Evolutionary conservation across 148 eudicot genomes (phyloP), one percentile per base, ranked within the genome.

Genomic region (Silene conica): DNA sequence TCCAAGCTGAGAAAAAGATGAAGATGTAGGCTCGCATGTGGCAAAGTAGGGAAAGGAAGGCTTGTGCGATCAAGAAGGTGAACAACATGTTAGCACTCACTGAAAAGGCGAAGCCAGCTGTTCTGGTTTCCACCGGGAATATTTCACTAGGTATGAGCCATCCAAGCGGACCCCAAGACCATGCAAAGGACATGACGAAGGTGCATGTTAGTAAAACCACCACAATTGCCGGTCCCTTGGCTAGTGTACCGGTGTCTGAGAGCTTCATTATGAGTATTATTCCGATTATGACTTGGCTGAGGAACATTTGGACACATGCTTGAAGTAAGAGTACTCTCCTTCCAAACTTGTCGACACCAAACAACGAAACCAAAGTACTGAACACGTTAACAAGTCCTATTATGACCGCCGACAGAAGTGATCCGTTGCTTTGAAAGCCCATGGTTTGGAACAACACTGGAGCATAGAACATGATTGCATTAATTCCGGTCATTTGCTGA

Each of bases 381-480:
- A 19, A 55, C 9, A 85, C 84, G 15, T 88, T 88, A 22, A 88
- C 87, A 19, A 73, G 63, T 0, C 91, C 91, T 2, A 85, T 84
- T 12, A 85, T 75, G 3, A 88, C 82, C 8, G 91, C 68, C 0
- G 89, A 88, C 46, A 85, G 65, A 65, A 88, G 62, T 2, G 89
- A 74, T 0, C 81, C 91, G 14, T 84, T 69, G 58, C 55, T 59
- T 71, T 82, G 73, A 76, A 87, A 82, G 6, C 91, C 89, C 23
- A 87, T 19, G 9, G 91, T 87, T 19, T 84, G 88, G 75, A 87
- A 87, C 60, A 88, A 20, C 1, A 88, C 81, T 0, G 89, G 89
- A 6, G 87, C 84, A 57, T 88, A 88, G 62, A 88, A 88, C 91
- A 88, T 88, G 12, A 88, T 76, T 0, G 87, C 91, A 54, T 88